Evolutionary conservation across 306 rosid genomes (phyloP).

Genomic region (Quillaja saponaria): DNA sequence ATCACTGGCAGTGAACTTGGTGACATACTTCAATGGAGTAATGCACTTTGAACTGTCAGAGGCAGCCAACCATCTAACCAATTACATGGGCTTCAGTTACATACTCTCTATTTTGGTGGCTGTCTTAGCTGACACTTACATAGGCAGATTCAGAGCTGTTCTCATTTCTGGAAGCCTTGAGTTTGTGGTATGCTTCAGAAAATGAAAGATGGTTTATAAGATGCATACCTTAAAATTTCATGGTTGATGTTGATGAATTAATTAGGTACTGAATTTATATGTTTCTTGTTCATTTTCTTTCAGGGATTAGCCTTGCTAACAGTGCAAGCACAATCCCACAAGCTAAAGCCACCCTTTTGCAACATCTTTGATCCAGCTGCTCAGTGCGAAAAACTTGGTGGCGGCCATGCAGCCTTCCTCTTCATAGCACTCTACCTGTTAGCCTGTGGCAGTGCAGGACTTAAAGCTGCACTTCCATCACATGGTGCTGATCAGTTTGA

Average conservation of each 20-base stretch:
- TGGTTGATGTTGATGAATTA: too few species aligned
- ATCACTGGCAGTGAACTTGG: slow-evolving; percentile 78
- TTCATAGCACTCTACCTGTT: slow-evolving; percentile 60
- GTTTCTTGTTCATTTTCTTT: background rate
- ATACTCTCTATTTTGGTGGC: slow-evolving; percentile 72
- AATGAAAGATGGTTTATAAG: too few species aligned
- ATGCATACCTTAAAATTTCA: too few species aligned
- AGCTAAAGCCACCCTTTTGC: slow-evolving; percentile 64
- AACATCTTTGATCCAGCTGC: slow-evolving; percentile 30
- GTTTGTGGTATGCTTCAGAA: slow-evolving; percentile 51
- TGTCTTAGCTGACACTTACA: slow-evolving; percentile 63
- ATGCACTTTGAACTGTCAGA: slow-evolving; percentile 75
- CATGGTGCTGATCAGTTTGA: slow-evolving; percentile 96
- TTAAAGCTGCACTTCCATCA: slow-evolving; percentile 75
- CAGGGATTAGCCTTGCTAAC: slow-evolving; percentile 71
- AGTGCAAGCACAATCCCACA: slow-evolving; percentile 69
- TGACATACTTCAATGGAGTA: slow-evolving; percentile 59
- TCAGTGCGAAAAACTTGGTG: slow-evolving; percentile 46
- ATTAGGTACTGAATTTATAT: background rate
- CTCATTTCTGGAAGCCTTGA: slow-evolving; percentile 60
- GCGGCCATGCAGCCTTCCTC: slow-evolving; percentile 56
- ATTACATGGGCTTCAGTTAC: slow-evolving; percentile 68
- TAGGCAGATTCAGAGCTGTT: slow-evolving; percentile 69
- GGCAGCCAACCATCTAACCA: slow-evolving; percentile 83
- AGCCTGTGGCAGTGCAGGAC: slow-evolving; percentile 66